Evolutionary conservation across 129 eudicot species (phyloP).

Genomic region (Solidago caesia): DNA sequence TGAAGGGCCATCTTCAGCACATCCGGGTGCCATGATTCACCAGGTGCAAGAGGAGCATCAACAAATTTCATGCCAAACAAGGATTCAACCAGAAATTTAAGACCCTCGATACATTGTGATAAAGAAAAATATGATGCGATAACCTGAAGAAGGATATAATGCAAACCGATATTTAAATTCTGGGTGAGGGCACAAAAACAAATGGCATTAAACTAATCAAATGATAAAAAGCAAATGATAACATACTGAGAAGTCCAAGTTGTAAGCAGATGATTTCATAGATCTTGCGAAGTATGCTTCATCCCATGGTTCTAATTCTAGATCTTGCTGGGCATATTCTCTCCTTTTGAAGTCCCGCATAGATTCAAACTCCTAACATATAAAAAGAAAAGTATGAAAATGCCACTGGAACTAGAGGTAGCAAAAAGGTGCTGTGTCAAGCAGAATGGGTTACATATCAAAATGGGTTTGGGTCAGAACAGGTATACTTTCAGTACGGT

Average conservation of each 20-base stretch:
- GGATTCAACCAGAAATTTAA: conserved; percentile 74
- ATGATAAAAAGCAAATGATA: conserved; percentile 11
- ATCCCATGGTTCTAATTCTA: conserved; percentile 91
- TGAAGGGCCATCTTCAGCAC: conserved; percentile 80
- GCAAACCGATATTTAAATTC: background rate
- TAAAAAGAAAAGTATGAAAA: conserved; percentile 15
- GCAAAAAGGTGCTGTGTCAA: background rate
- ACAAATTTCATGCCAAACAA: conserved; percentile 68
- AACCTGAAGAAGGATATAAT: conserved; percentile 44
- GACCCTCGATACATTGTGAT: conserved; percentile 82
- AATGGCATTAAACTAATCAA: background rate
- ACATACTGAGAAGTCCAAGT: conserved; percentile 65
- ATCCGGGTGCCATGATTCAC: conserved; percentile 98
- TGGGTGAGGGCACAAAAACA: background rate
- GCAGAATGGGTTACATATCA: background rate
- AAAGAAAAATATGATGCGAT: conserved; percentile 78
- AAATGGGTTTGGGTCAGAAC: background rate
- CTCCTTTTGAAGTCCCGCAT: conserved; percentile 62
- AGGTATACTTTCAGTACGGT: background rate
- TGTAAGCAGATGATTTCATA: conserved; percentile 71
- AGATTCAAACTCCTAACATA: conserved; percentile 62
- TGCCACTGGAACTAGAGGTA: background rate
- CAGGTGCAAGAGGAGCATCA: conserved; percentile 62
- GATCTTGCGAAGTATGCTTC: conserved; percentile 70
- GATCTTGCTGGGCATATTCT: conserved; percentile 40